Evolutionary conservation across 805 yeast genomes (phyloP).

Genomic region (Barnettozyma sp.): DNA sequence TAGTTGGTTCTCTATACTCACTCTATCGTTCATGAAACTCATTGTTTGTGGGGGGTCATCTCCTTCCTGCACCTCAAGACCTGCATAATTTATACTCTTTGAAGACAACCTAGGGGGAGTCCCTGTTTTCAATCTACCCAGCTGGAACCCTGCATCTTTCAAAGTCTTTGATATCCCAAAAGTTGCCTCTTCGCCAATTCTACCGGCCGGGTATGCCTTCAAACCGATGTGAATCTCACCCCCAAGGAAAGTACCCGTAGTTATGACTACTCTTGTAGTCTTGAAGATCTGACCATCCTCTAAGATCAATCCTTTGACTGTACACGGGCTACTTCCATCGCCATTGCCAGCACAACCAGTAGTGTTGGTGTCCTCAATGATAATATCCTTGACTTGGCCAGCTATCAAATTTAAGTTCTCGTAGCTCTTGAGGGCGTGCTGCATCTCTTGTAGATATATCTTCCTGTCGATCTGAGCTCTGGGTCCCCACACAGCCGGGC

Average conservation of each 20-base stretch:
- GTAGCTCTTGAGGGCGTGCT: slow-evolving; percentile 47
- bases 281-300: slow-evolving; percentile 56
- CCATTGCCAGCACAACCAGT: too few relatives aligned
- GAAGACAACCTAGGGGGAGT: slow-evolving; percentile 88
- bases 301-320: slow-evolving; percentile 65
- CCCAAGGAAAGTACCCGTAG: slow-evolving; percentile 93
- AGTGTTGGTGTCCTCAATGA: slow-evolving; percentile 44
- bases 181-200: slow-evolving; percentile 90
- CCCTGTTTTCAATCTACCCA: slow-evolving; percentile 93
- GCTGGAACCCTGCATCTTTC: slow-evolving; percentile 63
- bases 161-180: slow-evolving; percentile 82
- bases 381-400: slow-evolving; percentile 79
- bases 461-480: slow-evolving; percentile 91
- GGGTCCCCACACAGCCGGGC: slow-evolving; percentile 98
- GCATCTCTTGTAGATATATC: slow-evolving; percentile 77
- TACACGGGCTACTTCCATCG: too few relatives aligned
- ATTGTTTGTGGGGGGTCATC: slow-evolving; percentile 85
- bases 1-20: slow-evolving; percentile 53
- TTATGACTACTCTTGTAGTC: slow-evolving; percentile 68
- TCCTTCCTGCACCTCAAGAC: slow-evolving; percentile 66
- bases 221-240: slow-evolving; percentile 94
- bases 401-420: slow-evolving; percentile 49
- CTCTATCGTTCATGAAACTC: slow-evolving; percentile 73
- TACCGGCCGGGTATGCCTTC: slow-evolving; percentile 75
- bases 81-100: slow-evolving; percentile 58